Conservation (phyloP, 371 early-diverging fungal genomes). For the Rozella allomycis region DNA sequence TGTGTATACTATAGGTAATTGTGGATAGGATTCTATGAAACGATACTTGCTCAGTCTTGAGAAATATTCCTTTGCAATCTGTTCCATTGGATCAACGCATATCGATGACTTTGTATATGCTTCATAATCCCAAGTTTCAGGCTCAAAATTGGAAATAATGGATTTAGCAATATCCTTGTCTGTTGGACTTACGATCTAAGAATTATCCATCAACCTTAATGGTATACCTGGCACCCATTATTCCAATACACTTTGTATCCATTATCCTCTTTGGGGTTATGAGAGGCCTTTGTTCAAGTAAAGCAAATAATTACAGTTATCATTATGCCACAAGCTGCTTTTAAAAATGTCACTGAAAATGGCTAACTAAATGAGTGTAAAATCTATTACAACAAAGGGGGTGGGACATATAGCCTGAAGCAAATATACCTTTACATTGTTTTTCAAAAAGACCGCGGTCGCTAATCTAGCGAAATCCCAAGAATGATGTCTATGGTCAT, state of each 20-base stretch:
- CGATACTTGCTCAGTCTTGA: background rate
- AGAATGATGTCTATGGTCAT: conserved; percentile 83
- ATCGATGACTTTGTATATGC: too few relatives aligned
- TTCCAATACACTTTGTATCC: conserved; percentile 75
- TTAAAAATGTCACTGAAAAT: conserved; percentile 48
- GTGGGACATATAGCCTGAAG: background rate
- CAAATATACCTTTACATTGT: conserved; percentile 65
- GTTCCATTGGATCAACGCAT: too few relatives aligned
- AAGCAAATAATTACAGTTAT: too few relatives aligned
- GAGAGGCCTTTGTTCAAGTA: too few relatives aligned
- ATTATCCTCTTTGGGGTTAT: conserved; percentile 94
- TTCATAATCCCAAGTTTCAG: too few relatives aligned
- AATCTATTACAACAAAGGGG: background rate
- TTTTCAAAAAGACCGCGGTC: conserved; percentile 54
- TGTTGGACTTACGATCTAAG: conserved; percentile 76
- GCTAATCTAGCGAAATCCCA: conserved; percentile 56
- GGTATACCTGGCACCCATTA: conserved; percentile 8
- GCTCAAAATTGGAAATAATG: too few relatives aligned
- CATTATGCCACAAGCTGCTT: conserved; percentile 81
- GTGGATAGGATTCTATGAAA: background rate
- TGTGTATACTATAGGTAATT: conserved; percentile 45
- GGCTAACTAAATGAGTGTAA: conserved; percentile 17
- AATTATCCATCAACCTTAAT: conserved; percentile 49
- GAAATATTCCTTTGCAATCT: too few relatives aligned
- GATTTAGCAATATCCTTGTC: conserved; percentile 55